phyloP scores from a whole-genome alignment of 2,329 filamentous ascomycete species.

The Hirsutella minnesotensis region DNA sequence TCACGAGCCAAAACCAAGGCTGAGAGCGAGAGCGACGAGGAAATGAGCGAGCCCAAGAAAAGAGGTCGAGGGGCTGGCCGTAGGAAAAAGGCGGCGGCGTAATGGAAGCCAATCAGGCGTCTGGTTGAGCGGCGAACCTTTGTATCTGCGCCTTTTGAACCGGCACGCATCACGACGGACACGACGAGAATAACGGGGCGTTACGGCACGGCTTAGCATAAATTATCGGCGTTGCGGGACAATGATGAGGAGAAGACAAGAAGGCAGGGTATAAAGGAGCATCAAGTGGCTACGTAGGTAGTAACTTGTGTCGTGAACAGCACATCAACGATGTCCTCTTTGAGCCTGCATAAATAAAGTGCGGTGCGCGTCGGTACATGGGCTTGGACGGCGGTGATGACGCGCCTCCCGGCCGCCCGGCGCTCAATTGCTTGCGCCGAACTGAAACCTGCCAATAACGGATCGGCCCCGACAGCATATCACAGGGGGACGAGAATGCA shows the following conservation, averaged over 20 bases:
- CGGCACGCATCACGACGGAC: constrained; percentile 11
- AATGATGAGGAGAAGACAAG: neutral
- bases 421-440: no score
- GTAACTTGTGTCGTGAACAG: no score
- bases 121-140: neutral
- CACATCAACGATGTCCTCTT: no score
- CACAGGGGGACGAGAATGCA: no score
- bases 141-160: neutral
- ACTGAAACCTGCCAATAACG: no score
- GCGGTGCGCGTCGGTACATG: no score
- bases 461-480: no score
- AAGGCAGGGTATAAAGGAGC: no score
- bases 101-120: neutral
- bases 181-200: constrained; percentile 12
- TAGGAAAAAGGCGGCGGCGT: constrained; percentile 28
- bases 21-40: constrained; percentile 43
- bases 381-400: no score
- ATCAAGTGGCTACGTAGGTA: no score
- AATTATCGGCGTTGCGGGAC: constrained; percentile 13
- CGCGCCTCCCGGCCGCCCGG: no score
- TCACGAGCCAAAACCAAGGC: constrained; percentile 29
- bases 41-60: constrained; percentile 33
- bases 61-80: constrained; percentile 33
- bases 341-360: no score
- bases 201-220: constrained; percentile 12